phyloP scores from a whole-genome alignment of 495 filamentous ascomycete species.

The Emericellopsis terricola region DNA sequence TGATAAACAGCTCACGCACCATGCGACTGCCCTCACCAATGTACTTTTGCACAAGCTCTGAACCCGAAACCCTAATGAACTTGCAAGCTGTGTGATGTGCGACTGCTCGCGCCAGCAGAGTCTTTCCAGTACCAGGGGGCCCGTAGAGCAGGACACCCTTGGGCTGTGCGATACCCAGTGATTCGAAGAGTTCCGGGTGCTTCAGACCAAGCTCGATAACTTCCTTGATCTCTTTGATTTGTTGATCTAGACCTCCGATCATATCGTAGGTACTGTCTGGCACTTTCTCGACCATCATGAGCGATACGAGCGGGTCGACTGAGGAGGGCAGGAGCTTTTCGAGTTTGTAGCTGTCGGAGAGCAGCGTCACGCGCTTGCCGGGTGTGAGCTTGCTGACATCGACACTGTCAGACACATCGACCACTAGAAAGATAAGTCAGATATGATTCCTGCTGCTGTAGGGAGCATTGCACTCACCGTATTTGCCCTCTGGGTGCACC shows the following conservation, averaged over 20 bases:
- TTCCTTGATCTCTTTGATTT: constrained; percentile 99
- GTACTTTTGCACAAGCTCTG: constrained; percentile 96
- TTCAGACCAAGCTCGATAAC: constrained; percentile 97
- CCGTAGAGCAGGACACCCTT: constrained; percentile 97
- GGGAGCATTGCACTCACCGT: constrained; percentile 42
- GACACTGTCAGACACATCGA: constrained; percentile 88
- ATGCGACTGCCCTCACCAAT: constrained; percentile 96
- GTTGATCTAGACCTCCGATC: constrained; percentile 97
- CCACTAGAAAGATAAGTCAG: constrained; percentile 36
- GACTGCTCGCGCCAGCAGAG: constrained; percentile 82
- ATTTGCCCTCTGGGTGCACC: constrained; percentile 99
- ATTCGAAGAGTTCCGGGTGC: constrained; percentile 97
- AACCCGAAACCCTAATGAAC: constrained; percentile 94
- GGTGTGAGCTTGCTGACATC: constrained; percentile 91
- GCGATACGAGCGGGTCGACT: constrained; percentile 95
- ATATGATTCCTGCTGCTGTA: not conserved
- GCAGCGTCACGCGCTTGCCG: constrained; percentile 90
- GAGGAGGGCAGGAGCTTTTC: constrained; percentile 96
- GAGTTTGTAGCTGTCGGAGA: constrained; percentile 93
- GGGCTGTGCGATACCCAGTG: constrained; percentile 91
- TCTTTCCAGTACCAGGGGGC: constrained; percentile 94
- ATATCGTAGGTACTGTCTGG: constrained; percentile 99
- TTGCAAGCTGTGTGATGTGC: constrained; percentile 97
- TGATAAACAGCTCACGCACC: constrained; percentile 97
- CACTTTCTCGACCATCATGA: constrained; percentile 99